phyloP scores from a whole-genome alignment of 768 basidiomycete genomes.

The Mycena chlorophos region DNA sequence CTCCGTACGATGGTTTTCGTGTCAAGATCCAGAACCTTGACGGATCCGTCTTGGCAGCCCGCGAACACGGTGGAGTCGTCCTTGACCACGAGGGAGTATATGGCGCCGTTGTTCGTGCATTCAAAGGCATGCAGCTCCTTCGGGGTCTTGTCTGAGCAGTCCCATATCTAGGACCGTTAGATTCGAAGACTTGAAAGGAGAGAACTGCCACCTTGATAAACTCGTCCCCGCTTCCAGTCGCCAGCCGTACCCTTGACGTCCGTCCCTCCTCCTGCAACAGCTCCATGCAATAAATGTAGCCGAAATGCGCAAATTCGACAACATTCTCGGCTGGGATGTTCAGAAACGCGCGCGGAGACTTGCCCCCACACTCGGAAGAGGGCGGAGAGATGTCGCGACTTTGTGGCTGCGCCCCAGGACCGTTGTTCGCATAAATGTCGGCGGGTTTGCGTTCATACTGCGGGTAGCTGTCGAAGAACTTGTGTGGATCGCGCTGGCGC shows the following conservation, averaged over 20 bases:
- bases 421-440: slow-evolving; percentile 66
- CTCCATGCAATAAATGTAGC: slow-evolving; percentile 87
- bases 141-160: slow-evolving; percentile 48
- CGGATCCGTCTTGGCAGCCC: slow-evolving; percentile 91
- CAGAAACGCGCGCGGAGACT: slow-evolving; percentile 42
- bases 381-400: slow-evolving; percentile 34
- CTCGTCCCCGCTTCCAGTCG: slow-evolving; percentile 91
- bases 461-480: slow-evolving; percentile 91
- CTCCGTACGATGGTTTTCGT: slow-evolving; percentile 84
- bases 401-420: slow-evolving; percentile 31
- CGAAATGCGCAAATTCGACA: slow-evolving; percentile 88
- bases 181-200: background rate
- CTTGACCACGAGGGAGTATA: slow-evolving; percentile 72
- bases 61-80: slow-evolving; percentile 81
- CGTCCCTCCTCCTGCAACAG: slow-evolving; percentile 32
- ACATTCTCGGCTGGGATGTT: slow-evolving; percentile 69
- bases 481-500: slow-evolving; percentile 61
- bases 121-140: slow-evolving; percentile 63
- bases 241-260: slow-evolving; percentile 43
- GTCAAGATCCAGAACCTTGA: slow-evolving; percentile 88
- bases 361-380: slow-evolving; percentile 29
- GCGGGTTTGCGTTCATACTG: slow-evolving; percentile 67
- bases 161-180: slow-evolving; percentile 57
- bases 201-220: slow-evolving; percentile 66
- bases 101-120: slow-evolving; percentile 68